Percentiles rank a stretch among this genome's conserved stretches.
Conservation (phyloP, 495 filamentous ascomycete genomes). For the Aspergillus homomorphus region DNA sequence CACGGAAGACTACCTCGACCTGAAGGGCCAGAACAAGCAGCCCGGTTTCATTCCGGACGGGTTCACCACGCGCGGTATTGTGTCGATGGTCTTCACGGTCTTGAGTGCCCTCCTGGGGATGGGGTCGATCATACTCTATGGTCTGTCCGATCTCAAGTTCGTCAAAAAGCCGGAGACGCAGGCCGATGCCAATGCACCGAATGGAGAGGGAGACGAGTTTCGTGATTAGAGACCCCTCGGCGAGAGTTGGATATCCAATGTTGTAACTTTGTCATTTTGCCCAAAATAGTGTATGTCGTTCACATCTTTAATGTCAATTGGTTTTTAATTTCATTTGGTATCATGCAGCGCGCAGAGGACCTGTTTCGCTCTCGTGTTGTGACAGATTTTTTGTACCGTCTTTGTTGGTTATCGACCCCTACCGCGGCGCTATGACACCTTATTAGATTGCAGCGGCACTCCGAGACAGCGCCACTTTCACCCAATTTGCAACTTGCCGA, state of each 20-base stretch:
- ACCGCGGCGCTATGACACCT: too few species aligned
- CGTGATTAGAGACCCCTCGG: background rate
- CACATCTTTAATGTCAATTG: too few species aligned
- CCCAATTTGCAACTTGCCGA: too few species aligned
- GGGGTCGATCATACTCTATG: constrained; percentile 65
- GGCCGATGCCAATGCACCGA: background rate
- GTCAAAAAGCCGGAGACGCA: background rate
- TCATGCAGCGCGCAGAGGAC: too few species aligned
- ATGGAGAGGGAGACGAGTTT: background rate
- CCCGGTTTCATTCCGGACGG: constrained; percentile 60
- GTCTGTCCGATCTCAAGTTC: constrained; percentile 31
- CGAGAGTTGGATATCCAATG: background rate
- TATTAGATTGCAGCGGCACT: too few species aligned
- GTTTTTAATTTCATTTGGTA: too few species aligned
- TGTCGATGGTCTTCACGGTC: constrained; percentile 67
- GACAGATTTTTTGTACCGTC: too few species aligned
- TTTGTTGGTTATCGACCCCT: too few species aligned
- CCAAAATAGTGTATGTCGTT: background rate
- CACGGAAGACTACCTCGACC: constrained; percentile 54
- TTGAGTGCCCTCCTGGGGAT: constrained; percentile 66
- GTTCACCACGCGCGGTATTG: constrained; percentile 69
- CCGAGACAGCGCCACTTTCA: too few species aligned
- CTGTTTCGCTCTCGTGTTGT: too few species aligned
- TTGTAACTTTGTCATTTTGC: background rate
- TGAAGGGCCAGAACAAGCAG: constrained; percentile 59